Evolutionary conservation across 352 stramenopile genomes (phyloP).

Genomic region (Pythium periplocum): DNA sequence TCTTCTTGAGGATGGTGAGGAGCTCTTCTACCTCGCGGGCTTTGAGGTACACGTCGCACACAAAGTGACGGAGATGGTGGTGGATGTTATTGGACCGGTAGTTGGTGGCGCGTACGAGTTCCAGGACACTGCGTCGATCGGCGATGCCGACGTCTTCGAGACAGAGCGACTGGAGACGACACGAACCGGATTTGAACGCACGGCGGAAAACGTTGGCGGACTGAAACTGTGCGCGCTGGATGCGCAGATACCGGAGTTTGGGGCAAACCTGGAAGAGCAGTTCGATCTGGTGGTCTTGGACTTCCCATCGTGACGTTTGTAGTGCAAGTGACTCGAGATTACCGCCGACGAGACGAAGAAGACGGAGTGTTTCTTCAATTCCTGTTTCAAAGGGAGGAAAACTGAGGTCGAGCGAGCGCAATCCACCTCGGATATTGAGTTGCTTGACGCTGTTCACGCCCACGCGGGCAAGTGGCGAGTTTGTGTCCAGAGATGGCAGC

Average conservation of each 20-base stretch:
- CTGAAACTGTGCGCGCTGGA: slow-evolving; percentile 12
- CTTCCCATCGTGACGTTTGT: slow-evolving; percentile 6
- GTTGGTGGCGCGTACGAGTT: slow-evolving; percentile 6
- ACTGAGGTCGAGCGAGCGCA: no score
- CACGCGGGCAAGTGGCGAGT: no score
- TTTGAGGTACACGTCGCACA: slow-evolving; percentile 19
- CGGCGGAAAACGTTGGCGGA: slow-evolving; percentile 2
- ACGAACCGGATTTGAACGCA: slow-evolving; percentile 1
- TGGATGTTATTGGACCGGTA: not conserved
- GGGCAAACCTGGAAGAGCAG: slow-evolving; percentile 6
- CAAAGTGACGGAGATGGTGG: slow-evolving; percentile 12
- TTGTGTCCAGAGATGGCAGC: no score
- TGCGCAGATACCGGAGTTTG: slow-evolving; percentile 4
- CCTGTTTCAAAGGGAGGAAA: not conserved
- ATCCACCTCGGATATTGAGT: no score
- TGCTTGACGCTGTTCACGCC: no score
- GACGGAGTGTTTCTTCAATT: slow-evolving; percentile 5
- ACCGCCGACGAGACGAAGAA: slow-evolving; percentile 2
- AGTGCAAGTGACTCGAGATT: slow-evolving; percentile 1
- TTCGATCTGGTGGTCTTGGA: slow-evolving; percentile 7
- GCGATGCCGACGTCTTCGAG: slow-evolving; percentile 13
- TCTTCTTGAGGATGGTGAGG: slow-evolving; percentile 8
- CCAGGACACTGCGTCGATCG: slow-evolving; percentile 7
- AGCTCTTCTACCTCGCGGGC: slow-evolving; percentile 10
- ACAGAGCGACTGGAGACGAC: slow-evolving; percentile 7